Evolutionary conservation across 2,329 filamentous ascomycete genomes (phyloP).

Genomic region (Aspergillus sp.): DNA sequence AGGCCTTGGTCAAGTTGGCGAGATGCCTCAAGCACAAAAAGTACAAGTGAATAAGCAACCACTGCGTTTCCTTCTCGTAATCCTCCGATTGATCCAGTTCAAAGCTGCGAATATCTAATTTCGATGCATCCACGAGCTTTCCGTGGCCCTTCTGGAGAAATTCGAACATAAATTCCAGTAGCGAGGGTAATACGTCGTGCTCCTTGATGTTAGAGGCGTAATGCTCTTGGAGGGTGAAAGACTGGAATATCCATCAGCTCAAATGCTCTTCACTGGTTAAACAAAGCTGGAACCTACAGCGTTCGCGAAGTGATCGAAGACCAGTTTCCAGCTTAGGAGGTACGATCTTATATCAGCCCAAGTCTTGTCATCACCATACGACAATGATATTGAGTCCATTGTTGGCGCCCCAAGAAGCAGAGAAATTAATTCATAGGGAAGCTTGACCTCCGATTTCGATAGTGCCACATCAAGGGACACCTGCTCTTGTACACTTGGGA

Average conservation of each 20-base stretch:
- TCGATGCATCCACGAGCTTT: constrained; percentile 68
- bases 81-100: constrained; percentile 60
- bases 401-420: constrained; percentile 77
- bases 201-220: constrained; percentile 79
- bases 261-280: not conserved
- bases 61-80: constrained; percentile 73
- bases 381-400: constrained; percentile 64
- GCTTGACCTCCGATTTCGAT: constrained; percentile 56
- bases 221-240: constrained; percentile 77
- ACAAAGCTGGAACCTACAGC: constrained; percentile 47
- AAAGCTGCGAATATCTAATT: constrained; percentile 68
- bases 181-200: constrained; percentile 63
- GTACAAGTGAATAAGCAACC: constrained; percentile 81
- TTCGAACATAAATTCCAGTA: constrained; percentile 80
- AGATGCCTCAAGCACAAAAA: constrained; percentile 76
- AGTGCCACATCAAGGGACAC: constrained; percentile 72
- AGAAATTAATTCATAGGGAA: constrained; percentile 83
- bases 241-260: constrained; percentile 44
- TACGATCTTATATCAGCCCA: constrained; percentile 74
- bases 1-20: constrained; percentile 75
- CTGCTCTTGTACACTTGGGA: constrained; percentile 76
- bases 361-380: constrained; percentile 63
- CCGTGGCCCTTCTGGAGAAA: constrained; percentile 77
- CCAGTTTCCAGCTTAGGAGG: constrained; percentile 81
- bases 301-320: constrained; percentile 80